These are phyloP conservation scores for Penicillium salamii DNA, from an alignment of 495 filamentous ascomycete genomes.

Conservation along the genomic window DNA sequence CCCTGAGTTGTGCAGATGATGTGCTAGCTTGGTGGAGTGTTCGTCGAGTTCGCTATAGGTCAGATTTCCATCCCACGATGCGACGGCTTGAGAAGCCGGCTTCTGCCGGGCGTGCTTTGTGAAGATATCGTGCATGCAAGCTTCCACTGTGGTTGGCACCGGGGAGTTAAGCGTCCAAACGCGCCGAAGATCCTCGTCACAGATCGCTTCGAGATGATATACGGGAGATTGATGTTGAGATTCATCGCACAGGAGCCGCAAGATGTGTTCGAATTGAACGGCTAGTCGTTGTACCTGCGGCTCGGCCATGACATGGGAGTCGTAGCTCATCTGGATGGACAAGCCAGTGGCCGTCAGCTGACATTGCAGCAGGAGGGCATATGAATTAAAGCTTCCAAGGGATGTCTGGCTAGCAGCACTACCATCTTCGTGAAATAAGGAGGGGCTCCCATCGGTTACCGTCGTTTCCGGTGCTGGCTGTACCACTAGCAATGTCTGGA, in stretches of 20 bases:
- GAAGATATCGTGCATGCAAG: background rate
- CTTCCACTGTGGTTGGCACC: background rate
- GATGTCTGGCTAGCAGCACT: too few species aligned
- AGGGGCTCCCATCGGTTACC: too few species aligned
- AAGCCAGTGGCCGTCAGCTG: background rate
- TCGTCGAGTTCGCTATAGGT: background rate
- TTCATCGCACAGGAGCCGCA: background rate
- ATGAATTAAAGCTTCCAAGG: background rate
- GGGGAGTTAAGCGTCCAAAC: background rate
- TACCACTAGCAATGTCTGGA: background rate
- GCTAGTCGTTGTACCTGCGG: background rate
- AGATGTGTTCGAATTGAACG: background rate
- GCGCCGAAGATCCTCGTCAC: background rate
- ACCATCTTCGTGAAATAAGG: too few species aligned
- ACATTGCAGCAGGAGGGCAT: background rate
- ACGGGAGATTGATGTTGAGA: background rate
- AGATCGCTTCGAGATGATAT: background rate
- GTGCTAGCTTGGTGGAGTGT: background rate
- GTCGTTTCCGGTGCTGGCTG: background rate
- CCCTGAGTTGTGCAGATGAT: background rate
- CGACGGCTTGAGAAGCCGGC: background rate
- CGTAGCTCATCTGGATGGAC: background rate
- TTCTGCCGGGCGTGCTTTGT: background rate
- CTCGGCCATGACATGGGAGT: background rate
- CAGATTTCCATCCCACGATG: background rate